phyloP scores from a whole-genome alignment of 2,329 filamentous ascomycete species.

The Venturia asperata region DNA sequence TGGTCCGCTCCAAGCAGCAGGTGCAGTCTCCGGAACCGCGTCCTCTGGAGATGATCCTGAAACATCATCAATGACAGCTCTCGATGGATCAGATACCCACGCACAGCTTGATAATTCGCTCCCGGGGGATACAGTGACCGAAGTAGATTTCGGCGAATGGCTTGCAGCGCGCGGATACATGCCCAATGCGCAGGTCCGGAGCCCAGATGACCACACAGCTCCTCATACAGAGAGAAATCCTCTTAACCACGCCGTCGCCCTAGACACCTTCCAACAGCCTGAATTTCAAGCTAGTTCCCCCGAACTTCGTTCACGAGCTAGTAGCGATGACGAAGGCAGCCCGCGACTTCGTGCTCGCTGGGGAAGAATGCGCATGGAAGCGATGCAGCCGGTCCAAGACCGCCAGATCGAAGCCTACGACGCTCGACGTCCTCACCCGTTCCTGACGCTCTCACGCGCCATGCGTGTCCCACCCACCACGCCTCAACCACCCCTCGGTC shows the following conservation, averaged over 20 bases:
- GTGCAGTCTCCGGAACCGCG: neutral
- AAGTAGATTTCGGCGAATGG: neutral
- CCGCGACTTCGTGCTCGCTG: neutral
- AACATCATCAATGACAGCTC: neutral
- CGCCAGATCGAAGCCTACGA: neutral
- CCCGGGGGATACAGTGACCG: neutral
- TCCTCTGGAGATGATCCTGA: neutral
- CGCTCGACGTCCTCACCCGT: neutral
- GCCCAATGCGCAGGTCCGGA: neutral
- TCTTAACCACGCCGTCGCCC: neutral
- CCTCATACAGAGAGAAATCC: too few species aligned
- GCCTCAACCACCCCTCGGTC: conserved; percentile 4
- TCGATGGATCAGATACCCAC: neutral
- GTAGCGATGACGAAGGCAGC: neutral
- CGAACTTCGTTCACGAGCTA: neutral
- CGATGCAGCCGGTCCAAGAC: neutral
- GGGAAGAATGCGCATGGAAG: neutral
- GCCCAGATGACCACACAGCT: neutral
- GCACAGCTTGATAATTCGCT: neutral
- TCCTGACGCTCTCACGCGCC: neutral
- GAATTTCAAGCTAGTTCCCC: neutral
- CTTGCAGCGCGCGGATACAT: neutral
- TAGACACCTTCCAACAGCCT: neutral
- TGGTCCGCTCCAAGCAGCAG: neutral
- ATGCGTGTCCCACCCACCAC: neutral